A percentile compares a stretch with the other conserved stretches of the same genome.
phyloP scores from a whole-genome alignment of 1,284 basidiomycete species.

The Ustilago cynodontis region DNA sequence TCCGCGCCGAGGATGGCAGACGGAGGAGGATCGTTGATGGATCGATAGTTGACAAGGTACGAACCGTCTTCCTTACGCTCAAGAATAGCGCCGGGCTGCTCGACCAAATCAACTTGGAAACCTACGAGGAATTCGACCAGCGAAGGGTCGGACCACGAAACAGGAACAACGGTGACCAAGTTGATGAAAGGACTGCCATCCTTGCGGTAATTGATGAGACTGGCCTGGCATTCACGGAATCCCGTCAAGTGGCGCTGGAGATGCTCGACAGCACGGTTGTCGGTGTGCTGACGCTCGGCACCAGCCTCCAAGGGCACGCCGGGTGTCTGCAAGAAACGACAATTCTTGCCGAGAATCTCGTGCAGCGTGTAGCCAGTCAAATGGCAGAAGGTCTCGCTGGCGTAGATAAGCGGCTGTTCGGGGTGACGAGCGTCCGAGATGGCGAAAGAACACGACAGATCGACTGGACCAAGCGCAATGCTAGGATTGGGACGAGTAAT shows the following conservation, averaged over 20 bases:
- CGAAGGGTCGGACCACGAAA: constrained; percentile 76
- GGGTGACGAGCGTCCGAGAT: constrained; percentile 84
- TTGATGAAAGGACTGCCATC: constrained; percentile 82
- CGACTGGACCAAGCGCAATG: constrained; percentile 87
- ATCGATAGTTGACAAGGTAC: constrained; percentile 64
- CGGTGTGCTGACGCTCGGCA: constrained; percentile 78
- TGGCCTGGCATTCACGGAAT: constrained; percentile 78
- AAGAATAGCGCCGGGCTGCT: constrained; percentile 86
- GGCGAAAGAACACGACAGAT: constrained; percentile 88
- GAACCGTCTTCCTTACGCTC: constrained; percentile 67
- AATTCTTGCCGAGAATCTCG: constrained; percentile 71
- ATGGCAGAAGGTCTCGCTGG: constrained; percentile 81
- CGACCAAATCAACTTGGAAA: constrained; percentile 83
- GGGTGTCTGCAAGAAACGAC: constrained; percentile 78
- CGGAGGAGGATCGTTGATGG: constrained; percentile 48
- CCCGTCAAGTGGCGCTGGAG: constrained; percentile 53
- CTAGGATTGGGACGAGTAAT: constrained; percentile 80
- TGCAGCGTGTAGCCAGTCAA: constrained; percentile 82
- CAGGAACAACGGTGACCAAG: constrained; percentile 70
- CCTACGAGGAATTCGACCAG: constrained; percentile 86
- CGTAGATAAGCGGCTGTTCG: constrained; percentile 89
- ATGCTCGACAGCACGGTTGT: constrained; percentile 77
- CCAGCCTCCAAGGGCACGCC: constrained; percentile 78
- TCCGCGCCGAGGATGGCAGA: constrained; percentile 38
- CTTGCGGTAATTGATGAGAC: constrained; percentile 88